Percentiles rank a stretch among this genome's conserved stretches.
Evolutionary conservation across 2,329 filamentous ascomycete genomes (phyloP).

Genomic region (Diplocarpon mali): DNA sequence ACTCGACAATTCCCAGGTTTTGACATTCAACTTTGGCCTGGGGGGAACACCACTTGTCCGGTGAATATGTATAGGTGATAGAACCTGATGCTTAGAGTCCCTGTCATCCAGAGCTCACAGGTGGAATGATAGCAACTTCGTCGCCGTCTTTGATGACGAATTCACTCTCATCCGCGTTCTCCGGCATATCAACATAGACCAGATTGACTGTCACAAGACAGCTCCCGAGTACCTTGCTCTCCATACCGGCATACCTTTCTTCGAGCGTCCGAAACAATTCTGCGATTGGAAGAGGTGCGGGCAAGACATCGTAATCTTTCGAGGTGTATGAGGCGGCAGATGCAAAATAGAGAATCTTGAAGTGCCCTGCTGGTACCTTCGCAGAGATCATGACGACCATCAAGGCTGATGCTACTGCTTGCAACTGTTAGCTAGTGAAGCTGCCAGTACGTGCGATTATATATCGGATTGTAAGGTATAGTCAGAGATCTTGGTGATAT

Average conservation of each 20-base stretch:
- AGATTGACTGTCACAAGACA: constrained; percentile 73
- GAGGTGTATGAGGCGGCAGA: constrained; percentile 59
- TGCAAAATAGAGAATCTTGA: constrained; percentile 76
- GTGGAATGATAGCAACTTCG: constrained; percentile 79
- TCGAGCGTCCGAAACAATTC: constrained; percentile 60
- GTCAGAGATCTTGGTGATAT: constrained; percentile 62
- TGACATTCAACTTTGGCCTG: too few species aligned
- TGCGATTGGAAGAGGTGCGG: constrained; percentile 52
- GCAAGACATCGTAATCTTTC: constrained; percentile 53
- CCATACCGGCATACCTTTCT: constrained; percentile 57
- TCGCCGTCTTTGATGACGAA: constrained; percentile 58
- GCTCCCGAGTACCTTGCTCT: constrained; percentile 54
- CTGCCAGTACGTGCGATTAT: background rate
- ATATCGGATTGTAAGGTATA: constrained; percentile 18
- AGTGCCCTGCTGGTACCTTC: constrained; percentile 40
- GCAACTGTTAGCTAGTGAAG: constrained; percentile 4
- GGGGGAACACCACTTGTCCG: background rate
- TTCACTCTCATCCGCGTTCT: constrained; percentile 31
- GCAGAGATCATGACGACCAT: constrained; percentile 10
- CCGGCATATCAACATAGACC: constrained; percentile 61
- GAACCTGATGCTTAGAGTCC: background rate
- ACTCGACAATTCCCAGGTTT: too few species aligned
- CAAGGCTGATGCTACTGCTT: background rate
- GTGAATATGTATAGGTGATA: background rate
- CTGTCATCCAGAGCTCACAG: constrained; percentile 69